Conservation (phyloP, 129 eudicot genomes). For the Ambrosia artemisiifolia region DNA sequence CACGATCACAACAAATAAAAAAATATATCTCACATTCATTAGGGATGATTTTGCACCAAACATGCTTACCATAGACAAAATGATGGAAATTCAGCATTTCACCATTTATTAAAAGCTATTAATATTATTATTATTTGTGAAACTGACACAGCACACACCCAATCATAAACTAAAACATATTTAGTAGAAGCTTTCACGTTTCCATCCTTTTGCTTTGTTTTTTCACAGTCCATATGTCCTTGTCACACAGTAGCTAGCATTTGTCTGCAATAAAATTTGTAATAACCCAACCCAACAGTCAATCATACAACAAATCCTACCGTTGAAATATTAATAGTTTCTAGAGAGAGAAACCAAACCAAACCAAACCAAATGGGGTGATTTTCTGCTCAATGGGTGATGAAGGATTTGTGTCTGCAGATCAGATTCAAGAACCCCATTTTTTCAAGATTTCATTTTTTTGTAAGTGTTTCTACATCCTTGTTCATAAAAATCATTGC, state of each 20-base stretch:
- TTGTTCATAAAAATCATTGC: not conserved
- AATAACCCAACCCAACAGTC: conserved; percentile 21
- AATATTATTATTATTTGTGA: too few species aligned
- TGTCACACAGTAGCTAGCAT: conserved; percentile 15
- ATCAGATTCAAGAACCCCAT: conserved; percentile 42
- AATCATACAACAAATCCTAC: conserved; percentile 21
- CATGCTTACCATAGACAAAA: too few species aligned
- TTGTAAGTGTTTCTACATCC: conserved; percentile 39
- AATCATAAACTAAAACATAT: conserved; percentile 20
- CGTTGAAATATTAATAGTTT: conserved; percentile 19
- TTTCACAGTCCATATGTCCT: conserved; percentile 38
- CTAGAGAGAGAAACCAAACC: conserved; percentile 5
- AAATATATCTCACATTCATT: too few species aligned
- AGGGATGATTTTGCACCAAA: too few species aligned
- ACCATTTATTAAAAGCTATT: too few species aligned
- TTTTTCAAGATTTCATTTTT: conserved; percentile 16
- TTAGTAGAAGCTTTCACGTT: conserved; percentile 30
- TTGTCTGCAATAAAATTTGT: conserved; percentile 18
- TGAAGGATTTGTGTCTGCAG: conserved; percentile 38
- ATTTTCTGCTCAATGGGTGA: conserved; percentile 8
- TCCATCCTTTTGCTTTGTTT: conserved; percentile 20
- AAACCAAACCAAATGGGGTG: conserved; percentile 22
- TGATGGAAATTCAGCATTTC: too few species aligned
- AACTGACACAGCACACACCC: conserved; percentile 1
- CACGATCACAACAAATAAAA: too few species aligned